Evolutionary conservation across 129 eudicot genomes (phyloP).

Genomic region (Flaveria bidentis): DNA sequence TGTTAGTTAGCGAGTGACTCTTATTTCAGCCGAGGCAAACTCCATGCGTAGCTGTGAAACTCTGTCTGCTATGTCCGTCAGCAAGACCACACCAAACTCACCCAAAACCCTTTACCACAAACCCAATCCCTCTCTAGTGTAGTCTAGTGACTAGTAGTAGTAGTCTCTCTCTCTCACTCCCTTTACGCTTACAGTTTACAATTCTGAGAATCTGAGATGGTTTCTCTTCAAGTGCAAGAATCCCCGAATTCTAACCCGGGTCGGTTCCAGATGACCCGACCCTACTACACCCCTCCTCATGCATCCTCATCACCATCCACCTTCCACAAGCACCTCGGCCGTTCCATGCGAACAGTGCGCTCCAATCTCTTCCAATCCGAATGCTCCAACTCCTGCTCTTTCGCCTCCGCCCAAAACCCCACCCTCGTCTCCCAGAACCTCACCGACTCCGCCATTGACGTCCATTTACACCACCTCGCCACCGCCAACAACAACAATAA

Average conservation of each 20-base stretch:
- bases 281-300: slow-evolving; percentile 66
- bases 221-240: slow-evolving; percentile 66
- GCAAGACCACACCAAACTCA: no score
- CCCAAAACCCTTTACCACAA: slow-evolving; percentile 15
- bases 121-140: neutral
- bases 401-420: slow-evolving; percentile 8
- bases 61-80: no score
- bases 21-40: no score
- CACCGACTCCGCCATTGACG: slow-evolving; percentile 78
- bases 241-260: slow-evolving; percentile 45
- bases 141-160: no score
- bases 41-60: no score
- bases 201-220: slow-evolving; percentile 65
- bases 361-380: slow-evolving; percentile 54
- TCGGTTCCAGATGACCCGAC: slow-evolving; percentile 48
- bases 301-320: slow-evolving; percentile 48
- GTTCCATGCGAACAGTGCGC: slow-evolving; percentile 89
- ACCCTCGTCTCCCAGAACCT: slow-evolving; percentile 50
- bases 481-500: slow-evolving; percentile 19
- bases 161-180: no score
- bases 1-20: neutral
- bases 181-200: no score
- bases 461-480: slow-evolving; percentile 71
- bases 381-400: slow-evolving; percentile 27
- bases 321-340: slow-evolving; percentile 59